Base-by-base conservation (phyloP, 371 early-diverging fungal species). In the Circinella minor region DNA sequence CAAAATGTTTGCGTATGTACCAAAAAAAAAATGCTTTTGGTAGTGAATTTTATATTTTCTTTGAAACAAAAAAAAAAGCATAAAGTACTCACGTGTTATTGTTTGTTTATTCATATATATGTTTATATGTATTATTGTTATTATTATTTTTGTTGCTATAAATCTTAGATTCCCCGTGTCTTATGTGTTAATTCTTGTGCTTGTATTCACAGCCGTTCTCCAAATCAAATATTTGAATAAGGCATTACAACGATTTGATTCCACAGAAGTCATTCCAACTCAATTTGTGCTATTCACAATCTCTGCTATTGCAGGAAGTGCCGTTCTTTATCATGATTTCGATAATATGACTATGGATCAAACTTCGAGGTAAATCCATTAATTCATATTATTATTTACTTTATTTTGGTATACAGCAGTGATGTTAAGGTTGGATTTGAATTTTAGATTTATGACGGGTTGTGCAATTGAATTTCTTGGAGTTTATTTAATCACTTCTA, bases 231-330 rank as follows among this genome's bases (percentile, higher is more conserved):
- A 87, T 65, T 76, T 93, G 39, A 93, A 93, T 81, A 86, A 85
- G 62, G 88, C 93, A 3, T 81, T 93, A 18, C 89, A 86, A 64
- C 79, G 84, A 17, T 91, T 91, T 62, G 91, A 91, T 62, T 89
- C 92, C 0, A 91, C 92, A 1, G 90, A 90, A 77, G 93, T 93
- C 10, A 92, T 93, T 54, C 93, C 93, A 1, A 93, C 92, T 4
- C 92, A 93, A 70, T 93, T 92, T 76, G 93, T 93, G 3, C 76
- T 92, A 14, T 93, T 92, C 66, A 93, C 94, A 0, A 83, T 91
- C n/a, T 89, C 88, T 3, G 91, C 91, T 11, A 92, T 93, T 55
- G 81, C 90, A 37, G 92, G 93, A 36, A 89, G 90, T 49, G 90
- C 92, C 6, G 82, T 91, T 3, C 78, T 92, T 11, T 91, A 91